These are phyloP conservation scores for Debaryomycetaceae sp. DNA, from an alignment of 1,139 yeast species.

Conservation along the genomic window DNA sequence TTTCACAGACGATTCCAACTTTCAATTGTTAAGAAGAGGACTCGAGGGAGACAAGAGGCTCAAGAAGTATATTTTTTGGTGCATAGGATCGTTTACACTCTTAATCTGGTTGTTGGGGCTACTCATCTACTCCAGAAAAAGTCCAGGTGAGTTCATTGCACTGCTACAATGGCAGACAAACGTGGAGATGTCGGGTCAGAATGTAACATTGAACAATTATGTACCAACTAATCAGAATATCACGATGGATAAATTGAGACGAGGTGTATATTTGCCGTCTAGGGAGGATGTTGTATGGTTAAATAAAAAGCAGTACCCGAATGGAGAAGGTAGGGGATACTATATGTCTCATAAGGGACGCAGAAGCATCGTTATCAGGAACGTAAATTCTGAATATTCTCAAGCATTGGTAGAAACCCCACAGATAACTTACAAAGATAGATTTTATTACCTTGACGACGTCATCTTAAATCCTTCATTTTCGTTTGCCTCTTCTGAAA, in stretches of 20 bases:
- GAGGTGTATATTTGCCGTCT: conserved; percentile 21
- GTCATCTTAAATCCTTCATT: conserved; percentile 32
- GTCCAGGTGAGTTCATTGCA: conserved; percentile 18
- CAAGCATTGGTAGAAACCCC: conserved; percentile 17
- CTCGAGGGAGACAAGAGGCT: conserved; percentile 15
- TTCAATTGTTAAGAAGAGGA: conserved; percentile 20
- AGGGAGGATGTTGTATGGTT: conserved; percentile 28
- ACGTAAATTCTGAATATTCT: conserved; percentile 17
- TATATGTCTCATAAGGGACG: conserved; percentile 22
- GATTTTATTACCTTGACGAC: conserved; percentile 28
- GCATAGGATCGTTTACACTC: conserved; percentile 4
- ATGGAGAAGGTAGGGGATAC: conserved; percentile 24
- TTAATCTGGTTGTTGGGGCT: conserved; percentile 28
- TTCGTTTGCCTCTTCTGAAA: conserved; percentile 22
- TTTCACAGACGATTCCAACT: conserved; percentile 23
- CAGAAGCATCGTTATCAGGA: conserved; percentile 18
- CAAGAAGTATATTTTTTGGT: conserved; percentile 8
- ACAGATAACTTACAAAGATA: conserved; percentile 32
- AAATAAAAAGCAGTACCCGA: conserved; percentile 28
- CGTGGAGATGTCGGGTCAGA: conserved; percentile 24
- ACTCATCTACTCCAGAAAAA: conserved; percentile 28
- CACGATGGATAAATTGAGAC: conserved; percentile 24
- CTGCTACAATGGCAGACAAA: conserved; percentile 27
- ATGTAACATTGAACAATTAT: conserved; percentile 32
- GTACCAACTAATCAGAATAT: conserved; percentile 24